Conservation (phyloP, 2,329 filamentous ascomycete genomes). For the Cercospora sojina region DNA sequence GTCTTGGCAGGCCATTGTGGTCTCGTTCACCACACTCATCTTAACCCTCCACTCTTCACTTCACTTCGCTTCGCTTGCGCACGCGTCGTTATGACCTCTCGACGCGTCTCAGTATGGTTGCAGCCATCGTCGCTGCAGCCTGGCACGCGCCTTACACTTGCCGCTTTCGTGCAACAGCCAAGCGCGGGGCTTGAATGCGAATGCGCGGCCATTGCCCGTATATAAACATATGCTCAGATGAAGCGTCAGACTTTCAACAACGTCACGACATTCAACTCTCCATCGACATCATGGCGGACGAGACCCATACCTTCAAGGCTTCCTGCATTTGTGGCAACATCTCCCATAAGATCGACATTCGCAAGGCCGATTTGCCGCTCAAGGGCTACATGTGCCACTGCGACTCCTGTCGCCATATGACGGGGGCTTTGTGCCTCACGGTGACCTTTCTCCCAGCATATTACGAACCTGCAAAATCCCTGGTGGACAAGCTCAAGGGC, state of each 20-base stretch:
- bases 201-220: not conserved
- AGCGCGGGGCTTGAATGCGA: not conserved
- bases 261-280: not conserved
- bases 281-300: conserved; percentile 14
- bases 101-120: not conserved
- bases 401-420: conserved; percentile 49
- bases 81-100: not conserved
- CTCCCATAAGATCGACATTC: conserved; percentile 39
- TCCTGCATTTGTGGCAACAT: conserved; percentile 43
- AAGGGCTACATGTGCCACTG: conserved; percentile 53
- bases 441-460: conserved; percentile 44
- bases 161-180: not conserved
- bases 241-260: not conserved
- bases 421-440: conserved; percentile 49
- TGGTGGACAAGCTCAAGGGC: conserved; percentile 41
- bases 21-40: not conserved
- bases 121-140: not conserved
- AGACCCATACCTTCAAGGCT: conserved; percentile 27
- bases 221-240: not conserved
- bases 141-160: not conserved
- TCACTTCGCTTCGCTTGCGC: not conserved
- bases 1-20: conserved; percentile 8
- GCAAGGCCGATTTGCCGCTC: conserved; percentile 40
- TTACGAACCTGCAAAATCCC: conserved; percentile 31
- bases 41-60: not conserved